phyloP scores from a whole-genome alignment of 345 rosid species.

The Trapa incisa region DNA sequence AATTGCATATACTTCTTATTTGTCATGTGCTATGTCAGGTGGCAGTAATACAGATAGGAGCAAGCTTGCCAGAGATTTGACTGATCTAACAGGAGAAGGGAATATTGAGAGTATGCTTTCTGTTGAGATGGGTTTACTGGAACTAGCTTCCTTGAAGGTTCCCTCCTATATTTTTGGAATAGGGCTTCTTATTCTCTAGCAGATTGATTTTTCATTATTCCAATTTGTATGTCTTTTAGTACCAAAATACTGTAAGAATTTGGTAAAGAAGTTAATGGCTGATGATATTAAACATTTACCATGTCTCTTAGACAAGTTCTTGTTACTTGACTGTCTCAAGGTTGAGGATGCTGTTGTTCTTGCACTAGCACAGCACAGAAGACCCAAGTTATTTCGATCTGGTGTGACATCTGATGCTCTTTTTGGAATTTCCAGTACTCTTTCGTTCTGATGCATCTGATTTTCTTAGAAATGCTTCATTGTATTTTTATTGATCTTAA shows the following conservation, averaged over 20 bases:
- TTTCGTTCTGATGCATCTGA: no score
- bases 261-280: background rate
- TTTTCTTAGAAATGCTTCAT: background rate
- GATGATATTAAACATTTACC: background rate
- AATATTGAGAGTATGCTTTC: slow-evolving; percentile 97
- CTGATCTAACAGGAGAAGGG: slow-evolving; percentile 87
- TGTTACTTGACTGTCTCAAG: slow-evolving; percentile 22
- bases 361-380: slow-evolving; percentile 49
- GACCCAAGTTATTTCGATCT: slow-evolving; percentile 41
- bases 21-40: slow-evolving; percentile 20
- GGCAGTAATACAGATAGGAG: slow-evolving; percentile 38
- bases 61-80: slow-evolving; percentile 43
- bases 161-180: background rate
- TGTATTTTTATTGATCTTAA: background rate
- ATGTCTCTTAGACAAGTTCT: slow-evolving; percentile 3
- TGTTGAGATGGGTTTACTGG: slow-evolving; percentile 95
- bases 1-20: background rate
- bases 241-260: background rate
- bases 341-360: slow-evolving; percentile 85
- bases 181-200: slow-evolving; percentile 3
- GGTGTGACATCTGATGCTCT: slow-evolving; percentile 18
- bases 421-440: no score
- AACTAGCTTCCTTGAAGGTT: slow-evolving; percentile 87
- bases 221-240: background rate
- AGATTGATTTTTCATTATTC: slow-evolving; percentile 4